Conservation (phyloP, 495 filamentous ascomycete genomes). For the Cercophora scortea region DNA sequence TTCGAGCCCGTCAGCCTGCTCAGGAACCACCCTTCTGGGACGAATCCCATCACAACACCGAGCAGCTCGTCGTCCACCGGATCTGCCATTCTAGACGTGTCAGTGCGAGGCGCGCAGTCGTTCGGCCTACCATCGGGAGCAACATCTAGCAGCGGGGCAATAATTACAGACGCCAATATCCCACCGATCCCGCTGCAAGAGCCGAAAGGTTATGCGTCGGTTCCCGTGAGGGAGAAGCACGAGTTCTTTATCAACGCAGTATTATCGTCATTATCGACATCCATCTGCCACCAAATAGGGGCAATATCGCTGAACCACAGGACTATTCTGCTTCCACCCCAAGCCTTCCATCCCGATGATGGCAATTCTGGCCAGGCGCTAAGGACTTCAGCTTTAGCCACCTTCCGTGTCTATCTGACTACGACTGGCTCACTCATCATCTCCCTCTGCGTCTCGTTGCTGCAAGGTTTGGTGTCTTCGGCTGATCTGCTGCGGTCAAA, state of each 20-base stretch:
- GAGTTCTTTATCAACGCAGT: constrained; percentile 38
- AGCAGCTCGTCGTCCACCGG: constrained; percentile 40
- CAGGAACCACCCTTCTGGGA: constrained; percentile 28
- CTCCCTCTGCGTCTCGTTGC: constrained; percentile 30
- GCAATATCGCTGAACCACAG: constrained; percentile 37
- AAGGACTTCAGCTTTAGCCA: constrained; percentile 30
- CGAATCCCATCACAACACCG: constrained; percentile 35
- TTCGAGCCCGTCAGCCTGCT: constrained; percentile 39
- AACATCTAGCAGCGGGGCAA: neutral
- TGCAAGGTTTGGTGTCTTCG: constrained; percentile 30
- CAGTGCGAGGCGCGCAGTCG: constrained; percentile 26
- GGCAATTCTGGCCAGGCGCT: constrained; percentile 10
- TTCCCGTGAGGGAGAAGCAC: constrained; percentile 27
- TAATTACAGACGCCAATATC: constrained; percentile 23
- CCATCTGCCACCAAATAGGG: constrained; percentile 30
- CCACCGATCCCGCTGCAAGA: constrained; percentile 10
- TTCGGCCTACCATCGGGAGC: constrained; percentile 9
- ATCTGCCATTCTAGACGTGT: constrained; percentile 30
- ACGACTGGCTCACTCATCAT: constrained; percentile 40
- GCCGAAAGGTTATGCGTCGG: constrained; percentile 18
- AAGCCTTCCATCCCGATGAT: constrained; percentile 13
- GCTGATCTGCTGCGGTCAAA: constrained; percentile 26
- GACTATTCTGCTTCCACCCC: constrained; percentile 28
- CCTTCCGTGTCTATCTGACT: constrained; percentile 39
- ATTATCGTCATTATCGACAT: constrained; percentile 35